Evolutionary conservation across 169 alveolate species (phyloP), one percentile per base, ranked within the genome.

Genomic region (Hepatocystis sp.): DNA sequence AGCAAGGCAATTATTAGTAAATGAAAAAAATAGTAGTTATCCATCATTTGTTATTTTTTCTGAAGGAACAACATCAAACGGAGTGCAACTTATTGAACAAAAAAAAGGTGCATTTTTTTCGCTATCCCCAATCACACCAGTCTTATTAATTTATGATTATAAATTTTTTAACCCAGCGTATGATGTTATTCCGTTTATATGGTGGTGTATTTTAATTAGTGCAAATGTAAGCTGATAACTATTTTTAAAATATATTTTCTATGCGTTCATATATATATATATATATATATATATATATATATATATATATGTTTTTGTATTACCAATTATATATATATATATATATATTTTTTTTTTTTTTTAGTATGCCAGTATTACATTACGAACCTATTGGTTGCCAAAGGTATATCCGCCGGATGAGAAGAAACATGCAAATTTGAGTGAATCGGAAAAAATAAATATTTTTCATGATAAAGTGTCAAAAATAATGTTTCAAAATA

Each of bases 21-120:
- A 71, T 23, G 25, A 55, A 17, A 71, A 71, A 56, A 40, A 71
- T 15, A 39, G 40, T 1, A 71, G 56, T 56, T 46, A 55, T 25
- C 86, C 86, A 4, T 71, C 86, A 36, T 71, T 71, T 56, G 86
- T 71, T 40, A 71, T 71, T 25, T 71, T 71, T 36, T 71, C 86
- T 8, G 86, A 71, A 56, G 86, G 86, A 2, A 71, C 86, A 4
- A 71, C 86, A 15, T 56, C 86, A 13, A 71, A 71, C 44, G 86
- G 86, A 19, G 42, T 15, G 46, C 86, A 71, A 56, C 0, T 71
- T 2, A 55, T 71, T 27, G 76, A 55, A 11, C 86, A 56, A 19
- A 71, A 71, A 44, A 71, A 71, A 42, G 86, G 86, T 5, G 86
- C 86, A 27, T 71, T 71, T 25, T 39, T 25, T 40, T 55, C 86